phyloP scores from a whole-genome alignment of 176 grass and related monocot genomes.

The Panicum miliaceum region DNA sequence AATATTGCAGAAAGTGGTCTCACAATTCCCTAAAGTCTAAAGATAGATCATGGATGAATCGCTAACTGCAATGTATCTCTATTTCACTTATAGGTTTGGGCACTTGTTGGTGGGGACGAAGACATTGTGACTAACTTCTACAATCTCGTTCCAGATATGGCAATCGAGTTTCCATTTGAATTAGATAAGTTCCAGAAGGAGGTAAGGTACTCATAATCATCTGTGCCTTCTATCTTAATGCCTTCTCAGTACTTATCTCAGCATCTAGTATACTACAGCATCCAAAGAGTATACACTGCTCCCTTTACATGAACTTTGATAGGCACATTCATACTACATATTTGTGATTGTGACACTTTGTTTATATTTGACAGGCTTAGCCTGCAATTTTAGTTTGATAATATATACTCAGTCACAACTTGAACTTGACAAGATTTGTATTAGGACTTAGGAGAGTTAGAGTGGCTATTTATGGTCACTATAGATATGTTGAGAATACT shows the following conservation, averaged over 20 bases:
- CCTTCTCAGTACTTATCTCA: constrained; percentile 8
- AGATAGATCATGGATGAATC: constrained; percentile 22
- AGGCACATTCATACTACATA: constrained; percentile 13
- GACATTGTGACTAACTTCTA: constrained; percentile 68
- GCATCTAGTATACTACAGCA: not conserved
- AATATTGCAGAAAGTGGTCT: constrained; percentile 16
- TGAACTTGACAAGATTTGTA: constrained; percentile 12
- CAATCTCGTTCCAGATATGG: constrained; percentile 94
- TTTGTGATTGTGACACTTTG: not conserved
- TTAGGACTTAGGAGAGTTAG: constrained; percentile 1
- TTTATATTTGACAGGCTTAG: constrained; percentile 22
- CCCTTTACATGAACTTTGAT: constrained; percentile 10
- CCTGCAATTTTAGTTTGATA: constrained; percentile 14
- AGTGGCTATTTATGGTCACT: not conserved
- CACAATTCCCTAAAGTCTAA: constrained; percentile 37
- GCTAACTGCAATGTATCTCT: constrained; percentile 33
- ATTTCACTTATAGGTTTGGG: constrained; percentile 68
- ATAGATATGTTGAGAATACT: not conserved
- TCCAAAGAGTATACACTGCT: not conserved
- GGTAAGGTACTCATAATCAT: constrained; percentile 48
- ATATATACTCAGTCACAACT: constrained; percentile 1
- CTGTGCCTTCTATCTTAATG: constrained; percentile 26
- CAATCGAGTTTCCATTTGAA: constrained; percentile 94
- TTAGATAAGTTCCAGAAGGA: constrained; percentile 97
- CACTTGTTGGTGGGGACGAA: constrained; percentile 65